Evolutionary conservation across 176 grass and related monocot genomes (phyloP).

Genomic region (Lolium perenne): DNA sequence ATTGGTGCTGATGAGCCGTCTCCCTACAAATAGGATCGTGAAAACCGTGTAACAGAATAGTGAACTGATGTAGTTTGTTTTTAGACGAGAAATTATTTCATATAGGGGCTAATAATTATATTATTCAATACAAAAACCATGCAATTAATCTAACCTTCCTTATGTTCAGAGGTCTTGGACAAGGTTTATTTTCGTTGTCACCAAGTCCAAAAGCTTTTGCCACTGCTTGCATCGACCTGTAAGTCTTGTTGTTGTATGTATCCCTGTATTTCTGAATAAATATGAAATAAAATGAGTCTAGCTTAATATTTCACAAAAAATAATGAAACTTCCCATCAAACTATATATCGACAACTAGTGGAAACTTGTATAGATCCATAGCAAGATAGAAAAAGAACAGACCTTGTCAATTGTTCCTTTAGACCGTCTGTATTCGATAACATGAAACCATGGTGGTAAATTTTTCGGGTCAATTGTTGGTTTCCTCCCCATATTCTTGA

Average conservation of each 20-base stretch:
- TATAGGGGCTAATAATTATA: not conserved
- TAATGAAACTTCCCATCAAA: not conserved
- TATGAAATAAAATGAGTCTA: not conserved
- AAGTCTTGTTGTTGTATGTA: not conserved
- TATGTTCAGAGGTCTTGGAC: not conserved
- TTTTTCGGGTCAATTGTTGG: not conserved
- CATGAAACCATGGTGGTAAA: not conserved
- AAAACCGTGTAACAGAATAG: not conserved
- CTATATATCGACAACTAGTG: not conserved
- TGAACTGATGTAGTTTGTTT: not conserved
- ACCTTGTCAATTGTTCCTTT: not conserved
- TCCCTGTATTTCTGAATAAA: not conserved
- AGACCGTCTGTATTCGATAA: too few relatives aligned
- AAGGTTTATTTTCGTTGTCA: not conserved
- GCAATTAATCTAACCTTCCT: not conserved
- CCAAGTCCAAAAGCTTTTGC: constrained; percentile 20
- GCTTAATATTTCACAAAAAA: not conserved
- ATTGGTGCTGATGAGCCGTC: not conserved
- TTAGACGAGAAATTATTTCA: not conserved
- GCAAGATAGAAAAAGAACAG: constrained; percentile 1
- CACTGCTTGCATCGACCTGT: not conserved
- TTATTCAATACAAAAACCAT: not conserved
- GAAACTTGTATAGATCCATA: not conserved
- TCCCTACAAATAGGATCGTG: not conserved
- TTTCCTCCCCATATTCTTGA: not conserved